Conservation (phyloP, 2,329 filamentous ascomycete species). For the Epichloe amarillans region DNA sequence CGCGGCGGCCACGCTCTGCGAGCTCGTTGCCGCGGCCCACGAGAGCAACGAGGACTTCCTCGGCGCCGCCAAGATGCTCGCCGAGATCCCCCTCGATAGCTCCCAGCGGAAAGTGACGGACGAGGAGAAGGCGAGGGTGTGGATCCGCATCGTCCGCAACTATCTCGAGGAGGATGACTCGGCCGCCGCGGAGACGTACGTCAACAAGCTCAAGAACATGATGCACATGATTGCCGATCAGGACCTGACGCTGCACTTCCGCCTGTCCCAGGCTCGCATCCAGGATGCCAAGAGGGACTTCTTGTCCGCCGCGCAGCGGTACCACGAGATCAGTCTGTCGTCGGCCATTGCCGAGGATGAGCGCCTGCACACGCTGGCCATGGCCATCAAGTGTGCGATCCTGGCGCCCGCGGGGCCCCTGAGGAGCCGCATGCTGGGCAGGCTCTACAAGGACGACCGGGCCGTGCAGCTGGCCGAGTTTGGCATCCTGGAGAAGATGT, state of each 20-base stretch:
- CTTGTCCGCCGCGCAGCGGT: slow-evolving; percentile 73
- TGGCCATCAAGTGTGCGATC: slow-evolving; percentile 84
- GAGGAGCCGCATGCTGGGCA: slow-evolving; percentile 65
- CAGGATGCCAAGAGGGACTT: slow-evolving; percentile 84
- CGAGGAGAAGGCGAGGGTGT: slow-evolving; percentile 70
- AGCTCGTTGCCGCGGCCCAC: slow-evolving; percentile 71
- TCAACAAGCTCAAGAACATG: slow-evolving; percentile 92
- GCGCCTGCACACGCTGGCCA: slow-evolving; percentile 68
- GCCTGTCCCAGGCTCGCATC: slow-evolving; percentile 84
- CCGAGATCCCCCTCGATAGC: slow-evolving; percentile 71
- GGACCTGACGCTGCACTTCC: slow-evolving; percentile 69
- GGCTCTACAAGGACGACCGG: slow-evolving; percentile 88
- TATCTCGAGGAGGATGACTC: slow-evolving; percentile 92
- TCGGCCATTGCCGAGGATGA: slow-evolving; percentile 73
- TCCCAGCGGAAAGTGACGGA: slow-evolving; percentile 75
- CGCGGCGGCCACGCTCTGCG: slow-evolving; percentile 65
- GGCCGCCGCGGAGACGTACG: slow-evolving; percentile 67
- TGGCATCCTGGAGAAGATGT: slow-evolving; percentile 92
- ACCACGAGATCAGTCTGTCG: slow-evolving; percentile 75
- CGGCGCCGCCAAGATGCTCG: slow-evolving; percentile 62
- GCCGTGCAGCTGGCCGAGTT: slow-evolving; percentile 64
- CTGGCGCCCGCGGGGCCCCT: slow-evolving; percentile 82
- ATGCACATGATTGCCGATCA: slow-evolving; percentile 67
- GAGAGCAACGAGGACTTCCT: slow-evolving; percentile 71
- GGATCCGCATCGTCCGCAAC: slow-evolving; percentile 89